phyloP scores from a whole-genome alignment of 805 yeast genomes.

The Nakazawaea wickerhamii region DNA sequence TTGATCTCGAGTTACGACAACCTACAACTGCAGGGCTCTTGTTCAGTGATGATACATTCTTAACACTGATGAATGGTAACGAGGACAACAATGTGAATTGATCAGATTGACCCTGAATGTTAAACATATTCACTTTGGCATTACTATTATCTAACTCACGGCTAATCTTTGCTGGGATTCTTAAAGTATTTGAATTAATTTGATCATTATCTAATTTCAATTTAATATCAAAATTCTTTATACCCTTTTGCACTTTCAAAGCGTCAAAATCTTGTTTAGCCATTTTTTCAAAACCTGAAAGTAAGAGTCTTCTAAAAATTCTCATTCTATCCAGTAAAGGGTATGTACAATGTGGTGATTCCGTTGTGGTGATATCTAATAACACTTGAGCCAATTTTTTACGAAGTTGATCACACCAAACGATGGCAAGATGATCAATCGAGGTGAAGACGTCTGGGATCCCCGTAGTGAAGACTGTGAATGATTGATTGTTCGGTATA shows the following conservation, averaged over 20 bases:
- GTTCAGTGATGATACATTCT: background rate
- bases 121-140: conserved; percentile 5
- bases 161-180: conserved; percentile 3
- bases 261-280: conserved; percentile 14
- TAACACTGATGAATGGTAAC: background rate
- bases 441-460: conserved; percentile 92
- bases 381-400: conserved; percentile 53
- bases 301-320: conserved; percentile 37
- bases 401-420: conserved; percentile 92
- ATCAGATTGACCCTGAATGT: background rate
- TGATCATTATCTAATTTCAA: conserved; percentile 21
- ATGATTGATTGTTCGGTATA: conserved; percentile 71
- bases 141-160: background rate
- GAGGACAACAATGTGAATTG: conserved; percentile 11
- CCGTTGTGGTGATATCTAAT: conserved; percentile 51
- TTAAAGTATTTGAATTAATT: conserved; percentile 13
- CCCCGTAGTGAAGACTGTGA: conserved; percentile 78
- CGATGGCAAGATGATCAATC: conserved; percentile 89
- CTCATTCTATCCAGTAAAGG: conserved; percentile 53
- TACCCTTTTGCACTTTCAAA: background rate
- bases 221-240: conserved; percentile 11
- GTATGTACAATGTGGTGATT: conserved; percentile 42
- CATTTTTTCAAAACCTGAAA: conserved; percentile 54
- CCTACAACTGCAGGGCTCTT: conserved; percentile 8
- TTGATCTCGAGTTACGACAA: conserved; percentile 3